These are phyloP conservation scores for Lipomyces spencermartinsiae DNA, from an alignment of 805 yeast genomes.

Conservation along the genomic window DNA sequence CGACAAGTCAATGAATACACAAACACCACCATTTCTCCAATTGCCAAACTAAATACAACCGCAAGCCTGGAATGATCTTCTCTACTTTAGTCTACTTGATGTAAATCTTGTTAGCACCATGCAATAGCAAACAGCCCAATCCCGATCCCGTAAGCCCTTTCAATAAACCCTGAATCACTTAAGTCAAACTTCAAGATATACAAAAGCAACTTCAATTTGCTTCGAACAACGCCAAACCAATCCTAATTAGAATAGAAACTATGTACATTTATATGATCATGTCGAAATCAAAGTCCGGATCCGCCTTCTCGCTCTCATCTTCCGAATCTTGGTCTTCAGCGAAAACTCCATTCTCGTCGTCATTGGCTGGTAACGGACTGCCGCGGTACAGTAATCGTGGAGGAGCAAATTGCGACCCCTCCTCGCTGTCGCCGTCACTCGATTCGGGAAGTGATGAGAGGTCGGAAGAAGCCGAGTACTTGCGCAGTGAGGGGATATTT, in stretches of 20 bases:
- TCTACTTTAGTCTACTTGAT: too few relatives aligned
- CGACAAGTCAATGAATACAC: too few relatives aligned
- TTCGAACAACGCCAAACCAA: background rate
- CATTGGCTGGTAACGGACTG: background rate
- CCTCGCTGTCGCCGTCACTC: background rate
- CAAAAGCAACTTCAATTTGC: background rate
- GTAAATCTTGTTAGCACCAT: too few relatives aligned
- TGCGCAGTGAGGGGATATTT: background rate
- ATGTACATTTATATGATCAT: slow-evolving; percentile 8
- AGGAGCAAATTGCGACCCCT: background rate
- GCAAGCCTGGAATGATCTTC: too few relatives aligned
- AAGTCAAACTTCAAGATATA: too few relatives aligned
- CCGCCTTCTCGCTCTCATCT: slow-evolving; percentile 12
- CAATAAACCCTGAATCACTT: too few relatives aligned
- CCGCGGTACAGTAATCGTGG: background rate
- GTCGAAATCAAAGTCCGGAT: slow-evolving; percentile 10
- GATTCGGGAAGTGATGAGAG: background rate
- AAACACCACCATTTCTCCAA: too few relatives aligned
- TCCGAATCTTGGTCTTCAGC: slow-evolving; percentile 9
- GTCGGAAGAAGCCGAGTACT: background rate
- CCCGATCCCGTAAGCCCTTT: too few relatives aligned
- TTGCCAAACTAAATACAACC: too few relatives aligned
- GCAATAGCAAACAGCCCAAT: too few relatives aligned
- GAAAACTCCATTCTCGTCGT: background rate
- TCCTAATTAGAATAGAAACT: background rate